Conservation (phyloP, 2,329 filamentous ascomycete genomes). For the Calonectria hawksworthii region DNA sequence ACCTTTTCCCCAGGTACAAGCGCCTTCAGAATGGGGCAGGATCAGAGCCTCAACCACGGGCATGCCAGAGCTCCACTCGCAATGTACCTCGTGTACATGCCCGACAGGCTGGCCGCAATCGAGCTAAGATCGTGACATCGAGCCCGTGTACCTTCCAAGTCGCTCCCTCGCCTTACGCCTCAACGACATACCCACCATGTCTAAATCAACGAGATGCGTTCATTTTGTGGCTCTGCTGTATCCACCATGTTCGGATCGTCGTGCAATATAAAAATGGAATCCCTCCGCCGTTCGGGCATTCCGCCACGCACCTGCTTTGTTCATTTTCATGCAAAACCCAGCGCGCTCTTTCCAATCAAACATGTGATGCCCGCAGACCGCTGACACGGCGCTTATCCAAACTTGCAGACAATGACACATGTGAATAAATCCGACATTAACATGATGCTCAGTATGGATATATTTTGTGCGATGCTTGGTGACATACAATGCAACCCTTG, state of each 20-base stretch:
- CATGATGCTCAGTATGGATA: not conserved
- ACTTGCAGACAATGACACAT: not conserved
- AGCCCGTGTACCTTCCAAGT: constrained; percentile 46
- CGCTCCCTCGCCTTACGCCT: constrained; percentile 37
- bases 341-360: not conserved
- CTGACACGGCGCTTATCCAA: not conserved
- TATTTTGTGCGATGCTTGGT: not conserved
- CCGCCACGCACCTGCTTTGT: not conserved
- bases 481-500: too few relatives aligned
- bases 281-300: not conserved
- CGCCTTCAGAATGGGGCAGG: constrained; percentile 35
- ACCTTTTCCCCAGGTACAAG: constrained; percentile 29
- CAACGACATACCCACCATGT: constrained; percentile 21
- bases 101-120: constrained; percentile 44
- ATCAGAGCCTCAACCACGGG: constrained; percentile 47
- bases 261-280: not conserved
- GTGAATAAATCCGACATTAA: not conserved
- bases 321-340: not conserved
- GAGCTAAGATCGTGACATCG: constrained; percentile 49
- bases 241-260: not conserved
- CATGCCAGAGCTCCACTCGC: constrained; percentile 46
- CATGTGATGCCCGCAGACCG: not conserved
- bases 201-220: not conserved
- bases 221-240: constrained; percentile 4
- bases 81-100: constrained; percentile 45